phyloP scores from a whole-genome alignment of 2,329 filamentous ascomycete species.

The Ophiostoma fasciatum region DNA sequence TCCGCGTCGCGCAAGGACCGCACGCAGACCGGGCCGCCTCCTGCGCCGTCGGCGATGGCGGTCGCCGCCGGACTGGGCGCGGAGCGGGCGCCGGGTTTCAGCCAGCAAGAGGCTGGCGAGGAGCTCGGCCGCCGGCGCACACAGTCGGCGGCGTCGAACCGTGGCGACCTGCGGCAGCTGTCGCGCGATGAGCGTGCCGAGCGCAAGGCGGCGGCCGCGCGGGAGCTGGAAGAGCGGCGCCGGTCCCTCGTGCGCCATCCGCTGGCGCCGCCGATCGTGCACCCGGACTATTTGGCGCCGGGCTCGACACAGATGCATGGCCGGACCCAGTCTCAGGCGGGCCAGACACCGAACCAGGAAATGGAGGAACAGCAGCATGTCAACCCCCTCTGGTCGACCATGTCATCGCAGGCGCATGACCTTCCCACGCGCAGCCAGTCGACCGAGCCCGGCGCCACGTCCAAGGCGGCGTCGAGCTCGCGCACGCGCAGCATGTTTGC shows the following conservation, averaged over 20 bases:
- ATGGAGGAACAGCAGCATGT: no score
- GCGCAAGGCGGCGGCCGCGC: conserved; percentile 62
- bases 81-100: conserved; percentile 15
- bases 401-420: no score
- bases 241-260: conserved; percentile 70
- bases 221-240: conserved; percentile 77
- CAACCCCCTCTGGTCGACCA: no score
- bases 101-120: conserved; percentile 10
- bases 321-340: no score
- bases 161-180: conserved; percentile 38
- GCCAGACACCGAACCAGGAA: no score
- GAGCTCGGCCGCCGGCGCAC: conserved; percentile 19
- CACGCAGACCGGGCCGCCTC: conserved; percentile 16
- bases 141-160: conserved; percentile 23
- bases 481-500: conserved; percentile 33
- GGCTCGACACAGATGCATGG: no score
- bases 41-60: conserved; percentile 10
- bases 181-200: conserved; percentile 43
- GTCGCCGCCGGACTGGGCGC: conserved; percentile 9
- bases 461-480: neutral
- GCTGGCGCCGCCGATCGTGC: conserved; percentile 64
- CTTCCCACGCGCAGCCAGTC: conserved; percentile 47
- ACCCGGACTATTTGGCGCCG: conserved; percentile 44
- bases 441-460: conserved; percentile 37
- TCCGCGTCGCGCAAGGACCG: conserved; percentile 15